phyloP scores from a whole-genome alignment of 257 asterid species.

The Ehretia macrophylla region DNA sequence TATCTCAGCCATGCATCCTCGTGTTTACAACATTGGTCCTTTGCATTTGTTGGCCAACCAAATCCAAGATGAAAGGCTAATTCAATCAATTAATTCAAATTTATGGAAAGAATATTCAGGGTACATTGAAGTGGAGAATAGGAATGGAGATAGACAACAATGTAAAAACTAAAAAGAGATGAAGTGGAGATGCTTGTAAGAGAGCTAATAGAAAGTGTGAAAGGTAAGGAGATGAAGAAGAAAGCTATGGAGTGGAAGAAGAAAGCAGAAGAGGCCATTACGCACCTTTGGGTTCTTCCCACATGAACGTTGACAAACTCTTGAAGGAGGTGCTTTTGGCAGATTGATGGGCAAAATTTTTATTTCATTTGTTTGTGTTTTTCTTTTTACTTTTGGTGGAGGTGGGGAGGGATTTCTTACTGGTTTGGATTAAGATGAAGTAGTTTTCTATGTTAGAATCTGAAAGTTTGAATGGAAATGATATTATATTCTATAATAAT shows the following conservation, averaged over 20 bases:
- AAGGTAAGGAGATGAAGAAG: conserved; percentile 42
- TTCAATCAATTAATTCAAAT: conserved; percentile 20
- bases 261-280: conserved; percentile 39
- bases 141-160: conserved; percentile 58
- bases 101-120: conserved; percentile 45
- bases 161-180: conserved; percentile 41
- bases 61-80: conserved; percentile 15
- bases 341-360: background rate
- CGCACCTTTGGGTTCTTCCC: conserved; percentile 28
- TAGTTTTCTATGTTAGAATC: no score
- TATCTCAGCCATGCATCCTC: conserved; percentile 28
- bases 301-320: conserved; percentile 25
- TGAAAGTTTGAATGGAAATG: no score
- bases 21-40: conserved; percentile 36
- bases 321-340: conserved; percentile 21
- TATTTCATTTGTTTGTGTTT: no score
- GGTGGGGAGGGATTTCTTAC: no score
- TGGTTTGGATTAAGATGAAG: no score
- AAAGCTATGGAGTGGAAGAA: conserved; percentile 38
- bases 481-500: no score
- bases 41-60: conserved; percentile 33
- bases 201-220: conserved; percentile 48
- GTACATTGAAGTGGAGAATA: conserved; percentile 36
- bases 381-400: no score
- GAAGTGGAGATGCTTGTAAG: conserved; percentile 39